A percentile compares a stretch with the other conserved stretches of the same genome.
Evolutionary conservation across 805 yeast species (phyloP).

Genomic region (Myxozyma neotropica): DNA sequence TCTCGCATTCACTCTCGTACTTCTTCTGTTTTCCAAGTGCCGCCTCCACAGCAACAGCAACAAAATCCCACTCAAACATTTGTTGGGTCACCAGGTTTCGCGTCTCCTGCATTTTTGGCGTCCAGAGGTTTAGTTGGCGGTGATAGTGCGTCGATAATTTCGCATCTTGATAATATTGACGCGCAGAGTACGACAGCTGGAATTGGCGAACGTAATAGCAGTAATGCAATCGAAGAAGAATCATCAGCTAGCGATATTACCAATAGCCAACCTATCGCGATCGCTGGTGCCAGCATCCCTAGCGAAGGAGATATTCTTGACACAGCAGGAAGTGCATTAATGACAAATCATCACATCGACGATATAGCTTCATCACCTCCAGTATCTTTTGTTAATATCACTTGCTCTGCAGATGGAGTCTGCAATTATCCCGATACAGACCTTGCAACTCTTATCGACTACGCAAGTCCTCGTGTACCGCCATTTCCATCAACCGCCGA

Average conservation of each 20-base stretch:
- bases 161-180: slow-evolving; percentile 8
- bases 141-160: slow-evolving; percentile 15
- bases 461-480: slow-evolving; percentile 33
- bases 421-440: slow-evolving; percentile 17
- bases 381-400: slow-evolving; percentile 4
- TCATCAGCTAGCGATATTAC: not conserved
- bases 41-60: not conserved
- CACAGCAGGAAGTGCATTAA: not conserved
- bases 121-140: slow-evolving; percentile 3
- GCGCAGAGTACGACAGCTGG: not conserved
- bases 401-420: slow-evolving; percentile 15
- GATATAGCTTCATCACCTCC: slow-evolving; percentile 1
- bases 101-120: slow-evolving; percentile 27
- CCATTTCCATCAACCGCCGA: slow-evolving; percentile 34
- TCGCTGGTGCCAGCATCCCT: not conserved
- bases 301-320: not conserved
- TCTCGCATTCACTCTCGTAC: slow-evolving; percentile 33
- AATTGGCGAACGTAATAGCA: too few relatives aligned
- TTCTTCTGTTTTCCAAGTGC: slow-evolving; percentile 18
- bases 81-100: slow-evolving; percentile 23
- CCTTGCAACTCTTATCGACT: slow-evolving; percentile 28
- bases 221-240: too few relatives aligned
- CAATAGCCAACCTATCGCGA: not conserved
- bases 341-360: not conserved
- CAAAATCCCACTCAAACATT: not conserved